These are phyloP conservation scores for Antarctomyces pellizariae DNA, from an alignment of 495 filamentous ascomycete species.

Conservation along the genomic window DNA sequence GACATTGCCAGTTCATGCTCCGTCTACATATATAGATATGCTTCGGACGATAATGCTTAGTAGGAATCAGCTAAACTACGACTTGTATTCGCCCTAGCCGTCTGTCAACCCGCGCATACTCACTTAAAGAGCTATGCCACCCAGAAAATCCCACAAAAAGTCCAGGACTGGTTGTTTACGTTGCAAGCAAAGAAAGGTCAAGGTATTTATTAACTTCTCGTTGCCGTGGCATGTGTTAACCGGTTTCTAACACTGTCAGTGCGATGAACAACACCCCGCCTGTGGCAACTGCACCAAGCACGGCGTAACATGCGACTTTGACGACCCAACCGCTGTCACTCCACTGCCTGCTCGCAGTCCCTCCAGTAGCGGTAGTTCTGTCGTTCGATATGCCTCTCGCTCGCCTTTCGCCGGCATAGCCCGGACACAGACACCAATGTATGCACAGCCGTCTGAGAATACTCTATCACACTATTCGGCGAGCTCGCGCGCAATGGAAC, in stretches of 20 bases:
- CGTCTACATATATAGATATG: too few species aligned
- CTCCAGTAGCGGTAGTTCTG: too few species aligned
- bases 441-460: neutral
- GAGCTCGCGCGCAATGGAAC: slow-evolving; percentile 23
- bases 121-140: too few species aligned
- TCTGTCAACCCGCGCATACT: too few species aligned
- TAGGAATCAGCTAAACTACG: too few species aligned
- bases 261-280: slow-evolving; percentile 35
- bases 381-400: slow-evolving; percentile 1
- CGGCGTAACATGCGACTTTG: slow-evolving; percentile 37
- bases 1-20: too few species aligned
- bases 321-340: slow-evolving; percentile 18
- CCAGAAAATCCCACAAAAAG: slow-evolving; percentile 39
- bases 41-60: too few species aligned
- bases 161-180: slow-evolving; percentile 32
- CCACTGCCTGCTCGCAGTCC: slow-evolving; percentile 3
- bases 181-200: slow-evolving; percentile 39
- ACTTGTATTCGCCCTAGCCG: too few species aligned
- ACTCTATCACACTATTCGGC: slow-evolving; percentile 9
- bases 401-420: slow-evolving; percentile 1
- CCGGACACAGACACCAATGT: neutral
- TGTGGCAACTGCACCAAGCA: slow-evolving; percentile 41
- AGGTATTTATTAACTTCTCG: slow-evolving; percentile 16
- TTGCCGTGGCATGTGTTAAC: neutral
- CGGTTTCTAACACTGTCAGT: slow-evolving; percentile 14